These are phyloP conservation scores for Papiliotrema nemorosa DNA, from an alignment of 1,284 basidiomycete species.

Conservation along the genomic window DNA sequence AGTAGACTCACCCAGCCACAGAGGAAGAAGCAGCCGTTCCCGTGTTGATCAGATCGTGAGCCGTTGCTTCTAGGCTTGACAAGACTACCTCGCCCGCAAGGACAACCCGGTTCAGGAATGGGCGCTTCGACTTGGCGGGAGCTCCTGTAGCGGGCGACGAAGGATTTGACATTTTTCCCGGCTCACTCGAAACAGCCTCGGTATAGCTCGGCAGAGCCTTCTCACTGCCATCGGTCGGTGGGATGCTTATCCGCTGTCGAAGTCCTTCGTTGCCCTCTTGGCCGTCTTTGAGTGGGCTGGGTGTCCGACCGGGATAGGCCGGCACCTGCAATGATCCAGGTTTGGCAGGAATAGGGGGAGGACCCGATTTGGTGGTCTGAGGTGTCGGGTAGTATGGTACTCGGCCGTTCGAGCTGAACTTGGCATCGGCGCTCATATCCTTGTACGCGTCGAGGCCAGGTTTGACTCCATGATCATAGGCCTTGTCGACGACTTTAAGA, in stretches of 20 bases:
- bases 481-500: constrained; percentile 29
- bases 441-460: constrained; percentile 17
- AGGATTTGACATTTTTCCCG: not conserved
- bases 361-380: not conserved
- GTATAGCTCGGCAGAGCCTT: not conserved
- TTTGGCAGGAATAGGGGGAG: constrained; percentile 15
- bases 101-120: constrained; percentile 54
- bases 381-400: too few species aligned
- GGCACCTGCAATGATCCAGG: too few species aligned
- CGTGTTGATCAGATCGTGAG: constrained; percentile 59
- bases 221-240: not conserved
- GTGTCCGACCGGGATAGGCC: not conserved
- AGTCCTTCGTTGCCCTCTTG: not conserved
- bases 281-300: not conserved
- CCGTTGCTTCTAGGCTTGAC: constrained; percentile 65
- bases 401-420: not conserved
- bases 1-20: constrained; percentile 59
- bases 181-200: not conserved
- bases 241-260: not conserved
- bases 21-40: constrained; percentile 58
- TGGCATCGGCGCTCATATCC: not conserved
- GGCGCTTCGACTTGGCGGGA: constrained; percentile 25
- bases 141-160: not conserved
- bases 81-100: constrained; percentile 70
- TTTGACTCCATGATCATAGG: constrained; percentile 21